A percentile compares a stretch with the other conserved stretches of the same genome.
These are phyloP conservation scores for Lodderomyces orthopsilosis DNA, from an alignment of 1,139 yeast species.

Conservation along the genomic window DNA sequence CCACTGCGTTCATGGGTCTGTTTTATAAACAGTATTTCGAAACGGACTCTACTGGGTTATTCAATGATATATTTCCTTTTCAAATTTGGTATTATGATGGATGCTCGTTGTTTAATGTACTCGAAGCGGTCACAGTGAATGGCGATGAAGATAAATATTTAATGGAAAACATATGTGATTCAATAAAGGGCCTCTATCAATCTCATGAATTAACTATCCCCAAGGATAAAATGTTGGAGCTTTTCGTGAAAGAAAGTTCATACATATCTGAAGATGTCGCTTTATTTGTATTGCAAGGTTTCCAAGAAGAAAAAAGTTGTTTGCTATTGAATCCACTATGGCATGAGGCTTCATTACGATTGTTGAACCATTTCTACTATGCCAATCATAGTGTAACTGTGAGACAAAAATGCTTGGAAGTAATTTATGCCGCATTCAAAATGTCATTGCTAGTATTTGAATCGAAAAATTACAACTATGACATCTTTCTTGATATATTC, in stretches of 20 bases:
- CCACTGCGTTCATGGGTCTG: constrained; percentile 32
- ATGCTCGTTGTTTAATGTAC: constrained; percentile 40
- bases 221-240: constrained; percentile 40
- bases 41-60: constrained; percentile 14
- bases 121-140: constrained; percentile 20
- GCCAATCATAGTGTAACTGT: constrained; percentile 20
- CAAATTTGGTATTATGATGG: constrained; percentile 50
- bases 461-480: constrained; percentile 23
- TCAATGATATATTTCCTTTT: constrained; percentile 33
- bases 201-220: constrained; percentile 44
- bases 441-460: constrained; percentile 32
- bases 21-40: constrained; percentile 19
- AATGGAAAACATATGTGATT: constrained; percentile 36
- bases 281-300: constrained; percentile 44
- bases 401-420: constrained; percentile 38
- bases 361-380: constrained; percentile 48
- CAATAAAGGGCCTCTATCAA: constrained; percentile 33
- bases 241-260: constrained; percentile 39
- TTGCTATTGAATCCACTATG: constrained; percentile 53
- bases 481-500: constrained; percentile 30
- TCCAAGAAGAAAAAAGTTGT: constrained; percentile 51
- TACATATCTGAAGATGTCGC: constrained; percentile 36
- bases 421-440: constrained; percentile 43
- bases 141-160: constrained; percentile 33
- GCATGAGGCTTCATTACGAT: constrained; percentile 45